Percentiles rank a stretch among this genome's conserved stretches.
Conservation (phyloP, 2,329 filamentous ascomycete species). For the Akanthomyces dipterigenus region DNA sequence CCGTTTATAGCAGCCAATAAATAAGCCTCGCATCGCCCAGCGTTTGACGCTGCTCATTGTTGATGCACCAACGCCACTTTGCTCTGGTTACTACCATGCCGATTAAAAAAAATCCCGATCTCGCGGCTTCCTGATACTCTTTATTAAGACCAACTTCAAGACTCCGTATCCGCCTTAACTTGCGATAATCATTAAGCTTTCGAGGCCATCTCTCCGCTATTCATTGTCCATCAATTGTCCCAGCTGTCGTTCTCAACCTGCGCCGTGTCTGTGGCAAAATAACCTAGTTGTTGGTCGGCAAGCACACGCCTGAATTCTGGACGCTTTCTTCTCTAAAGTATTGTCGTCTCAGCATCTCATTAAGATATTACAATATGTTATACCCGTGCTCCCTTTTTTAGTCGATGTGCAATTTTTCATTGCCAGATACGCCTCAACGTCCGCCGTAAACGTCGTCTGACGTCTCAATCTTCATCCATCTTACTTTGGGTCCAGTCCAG, state of each 20-base stretch:
- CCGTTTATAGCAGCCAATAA: background rate
- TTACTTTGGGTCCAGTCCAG: constrained; percentile 17
- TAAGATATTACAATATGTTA: background rate
- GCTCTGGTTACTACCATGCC: too few species aligned
- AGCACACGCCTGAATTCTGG: background rate
- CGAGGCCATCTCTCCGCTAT: too few species aligned
- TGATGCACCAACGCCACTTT: too few species aligned
- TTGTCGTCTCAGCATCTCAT: background rate
- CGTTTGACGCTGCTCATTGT: background rate
- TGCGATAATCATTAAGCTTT: too few species aligned
- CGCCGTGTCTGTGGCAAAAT: too few species aligned
- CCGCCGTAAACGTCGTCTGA: background rate
- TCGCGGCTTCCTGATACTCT: too few species aligned
- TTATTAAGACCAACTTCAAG: too few species aligned
- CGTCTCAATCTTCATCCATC: background rate
- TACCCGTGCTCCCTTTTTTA: background rate
- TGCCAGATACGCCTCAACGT: background rate
- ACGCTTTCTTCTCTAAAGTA: background rate
- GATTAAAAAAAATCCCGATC: too few species aligned
- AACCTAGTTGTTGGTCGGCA: background rate
- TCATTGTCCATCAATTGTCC: too few species aligned
- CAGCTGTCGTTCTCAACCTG: too few species aligned
- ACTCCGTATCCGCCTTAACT: too few species aligned
- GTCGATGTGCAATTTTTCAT: background rate
- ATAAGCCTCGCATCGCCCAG: background rate